Percentiles rank a stretch among this genome's conserved stretches.
Evolutionary conservation across 345 rosid genomes (phyloP).

Genomic region (Camelina laxa): DNA sequence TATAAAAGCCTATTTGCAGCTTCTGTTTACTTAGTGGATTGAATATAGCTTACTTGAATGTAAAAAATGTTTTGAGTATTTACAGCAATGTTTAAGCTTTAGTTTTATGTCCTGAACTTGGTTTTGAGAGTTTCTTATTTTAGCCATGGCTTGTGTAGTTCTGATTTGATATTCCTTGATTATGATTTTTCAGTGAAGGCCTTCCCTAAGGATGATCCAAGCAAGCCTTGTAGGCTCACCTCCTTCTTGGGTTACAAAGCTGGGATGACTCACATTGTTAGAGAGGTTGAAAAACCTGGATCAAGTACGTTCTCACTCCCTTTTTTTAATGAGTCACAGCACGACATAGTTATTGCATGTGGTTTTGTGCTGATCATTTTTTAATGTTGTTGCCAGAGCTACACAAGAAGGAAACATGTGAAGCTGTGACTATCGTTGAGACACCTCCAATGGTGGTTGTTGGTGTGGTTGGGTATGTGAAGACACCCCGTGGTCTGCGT

Average conservation of each 20-base stretch:
- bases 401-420: constrained; percentile 96
- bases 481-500: constrained; percentile 84
- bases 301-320: constrained; percentile 56
- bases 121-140: neutral
- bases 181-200: constrained; percentile 74
- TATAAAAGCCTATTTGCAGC: neutral
- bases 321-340: neutral
- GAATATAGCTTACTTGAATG: neutral
- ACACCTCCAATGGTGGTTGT: constrained; percentile 93
- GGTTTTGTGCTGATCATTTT: neutral
- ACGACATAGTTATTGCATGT: neutral
- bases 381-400: constrained; percentile 53
- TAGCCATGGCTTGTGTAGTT: neutral
- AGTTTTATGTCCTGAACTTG: neutral
- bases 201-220: constrained; percentile 81
- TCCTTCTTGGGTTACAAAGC: constrained; percentile 93
- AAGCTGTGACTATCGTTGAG: constrained; percentile 82
- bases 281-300: constrained; percentile 96
- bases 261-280: constrained; percentile 95
- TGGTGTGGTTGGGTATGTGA: constrained; percentile 90
- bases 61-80: too few species aligned
- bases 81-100: neutral
- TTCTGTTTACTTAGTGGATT: neutral
- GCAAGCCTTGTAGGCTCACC: constrained; percentile 75
- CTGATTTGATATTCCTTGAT: neutral